Percentiles rank a stretch among this genome's conserved stretches.
Conservation (phyloP, 805 yeast genomes). For the Yarrowia sp. region DNA sequence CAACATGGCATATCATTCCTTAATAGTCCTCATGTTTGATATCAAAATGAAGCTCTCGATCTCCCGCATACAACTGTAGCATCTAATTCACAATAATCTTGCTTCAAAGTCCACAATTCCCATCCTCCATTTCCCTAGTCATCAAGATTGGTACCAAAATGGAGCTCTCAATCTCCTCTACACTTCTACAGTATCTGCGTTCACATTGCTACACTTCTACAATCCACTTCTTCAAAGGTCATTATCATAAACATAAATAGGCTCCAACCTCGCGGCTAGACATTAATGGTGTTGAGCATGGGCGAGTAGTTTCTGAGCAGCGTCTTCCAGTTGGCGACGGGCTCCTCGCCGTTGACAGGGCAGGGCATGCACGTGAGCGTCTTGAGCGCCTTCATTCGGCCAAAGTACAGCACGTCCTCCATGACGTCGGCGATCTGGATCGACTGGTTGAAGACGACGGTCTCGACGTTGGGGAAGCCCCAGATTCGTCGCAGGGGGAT, state of each 20-base stretch:
- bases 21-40: too few species aligned
- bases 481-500: slow-evolving; percentile 36
- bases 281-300: slow-evolving; percentile 17
- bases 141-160: too few species aligned
- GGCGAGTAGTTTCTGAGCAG: slow-evolving; percentile 31
- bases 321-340: slow-evolving; percentile 14
- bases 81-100: too few species aligned
- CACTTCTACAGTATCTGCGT: not conserved
- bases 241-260: slow-evolving; percentile 24
- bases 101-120: too few species aligned
- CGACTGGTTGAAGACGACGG: slow-evolving; percentile 33
- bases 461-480: slow-evolving; percentile 39
- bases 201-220: not conserved
- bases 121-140: too few species aligned
- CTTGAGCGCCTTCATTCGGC: slow-evolving; percentile 32
- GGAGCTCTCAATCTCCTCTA: too few species aligned
- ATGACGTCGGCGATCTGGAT: slow-evolving; percentile 31
- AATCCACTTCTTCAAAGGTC: not conserved
- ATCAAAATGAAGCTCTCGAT: too few species aligned
- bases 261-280: not conserved
- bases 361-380: slow-evolving; percentile 35
- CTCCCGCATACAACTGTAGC: too few species aligned
- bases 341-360: slow-evolving; percentile 14
- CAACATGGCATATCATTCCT: too few species aligned
- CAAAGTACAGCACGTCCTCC: slow-evolving; percentile 37